Percentiles rank a stretch among this genome's conserved stretches.
Conservation (phyloP, 2,329 filamentous ascomycete genomes). For the Aspergillus unguis region DNA sequence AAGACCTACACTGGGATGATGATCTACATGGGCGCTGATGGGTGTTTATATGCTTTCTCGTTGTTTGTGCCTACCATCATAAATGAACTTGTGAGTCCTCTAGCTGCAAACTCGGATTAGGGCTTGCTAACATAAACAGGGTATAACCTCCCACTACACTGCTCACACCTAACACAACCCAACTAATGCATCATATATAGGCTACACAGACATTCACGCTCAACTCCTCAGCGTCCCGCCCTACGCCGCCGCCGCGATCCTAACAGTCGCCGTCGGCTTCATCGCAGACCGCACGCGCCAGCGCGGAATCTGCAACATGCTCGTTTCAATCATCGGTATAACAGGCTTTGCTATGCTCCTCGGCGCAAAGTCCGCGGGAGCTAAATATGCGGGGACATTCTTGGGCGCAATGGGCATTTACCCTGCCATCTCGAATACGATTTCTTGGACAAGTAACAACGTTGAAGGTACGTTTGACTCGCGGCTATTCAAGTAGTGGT, state of each 20-base stretch:
- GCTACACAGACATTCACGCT: slow-evolving; percentile 59
- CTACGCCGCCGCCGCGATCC: slow-evolving; percentile 66
- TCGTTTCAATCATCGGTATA: slow-evolving; percentile 66
- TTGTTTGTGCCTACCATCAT: slow-evolving; percentile 74
- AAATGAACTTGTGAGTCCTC: slow-evolving; percentile 44
- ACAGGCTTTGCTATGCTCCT: slow-evolving; percentile 78
- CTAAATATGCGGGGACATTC: slow-evolving; percentile 81
- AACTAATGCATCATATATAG: slow-evolving; percentile 21
- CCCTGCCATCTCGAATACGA: slow-evolving; percentile 79
- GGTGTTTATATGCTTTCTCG: slow-evolving; percentile 53
- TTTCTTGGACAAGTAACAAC: slow-evolving; percentile 86
- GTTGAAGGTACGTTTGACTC: slow-evolving; percentile 54
- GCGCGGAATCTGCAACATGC: slow-evolving; percentile 78
- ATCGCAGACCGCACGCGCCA: slow-evolving; percentile 70
- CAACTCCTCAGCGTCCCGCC: slow-evolving; percentile 74
- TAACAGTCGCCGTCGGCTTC: slow-evolving; percentile 69
- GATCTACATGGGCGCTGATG: slow-evolving; percentile 74
- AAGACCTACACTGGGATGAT: slow-evolving; percentile 75
- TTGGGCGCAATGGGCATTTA: slow-evolving; percentile 85
- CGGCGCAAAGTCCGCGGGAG: slow-evolving; percentile 56
- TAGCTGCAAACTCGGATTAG: too few species aligned
- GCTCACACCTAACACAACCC: too few species aligned
- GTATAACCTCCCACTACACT: background rate
- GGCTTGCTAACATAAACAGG: slow-evolving; percentile 4
- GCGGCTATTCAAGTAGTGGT: background rate